Percentiles rank a stretch among this genome's conserved stretches.
Evolutionary conservation across 495 filamentous ascomycete species (phyloP).

Genomic region (Talaromyces proteolyticus): DNA sequence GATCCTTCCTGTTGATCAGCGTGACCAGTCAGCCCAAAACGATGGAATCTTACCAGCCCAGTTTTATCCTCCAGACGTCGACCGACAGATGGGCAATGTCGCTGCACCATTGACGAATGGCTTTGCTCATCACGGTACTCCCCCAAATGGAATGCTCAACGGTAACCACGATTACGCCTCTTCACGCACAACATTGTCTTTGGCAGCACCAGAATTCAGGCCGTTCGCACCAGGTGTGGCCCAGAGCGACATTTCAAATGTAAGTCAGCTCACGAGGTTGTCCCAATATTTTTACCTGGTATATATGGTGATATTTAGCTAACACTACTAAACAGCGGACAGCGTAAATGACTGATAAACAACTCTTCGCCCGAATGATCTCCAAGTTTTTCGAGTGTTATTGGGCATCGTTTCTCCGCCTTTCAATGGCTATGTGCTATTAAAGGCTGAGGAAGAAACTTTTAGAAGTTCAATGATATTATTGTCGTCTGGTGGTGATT

Average conservation of each 20-base stretch:
- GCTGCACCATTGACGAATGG: constrained; percentile 25
- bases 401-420: constrained; percentile 4
- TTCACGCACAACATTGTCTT: constrained; percentile 58
- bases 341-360: too few species aligned
- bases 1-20: constrained; percentile 58
- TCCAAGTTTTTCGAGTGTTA: too few species aligned
- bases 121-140: constrained; percentile 9
- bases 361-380: too few species aligned
- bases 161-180: constrained; percentile 33
- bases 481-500: background rate
- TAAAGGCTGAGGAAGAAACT: constrained; percentile 7
- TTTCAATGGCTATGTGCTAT: constrained; percentile 3
- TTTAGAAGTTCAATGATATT: constrained; percentile 12
- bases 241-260: constrained; percentile 35
- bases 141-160: constrained; percentile 28
- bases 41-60: constrained; percentile 36
- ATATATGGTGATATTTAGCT: too few species aligned
- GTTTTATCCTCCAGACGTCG: constrained; percentile 4
- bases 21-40: constrained; percentile 55
- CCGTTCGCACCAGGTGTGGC: constrained; percentile 40
- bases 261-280: constrained; percentile 29
- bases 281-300: too few species aligned
- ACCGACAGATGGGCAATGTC: constrained; percentile 20
- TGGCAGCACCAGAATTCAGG: constrained; percentile 70
- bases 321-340: too few species aligned